Evolutionary conservation across 768 basidiomycete genomes (phyloP), one percentile per base, ranked within the genome.

Genomic region (Pisolithus sp.): DNA sequence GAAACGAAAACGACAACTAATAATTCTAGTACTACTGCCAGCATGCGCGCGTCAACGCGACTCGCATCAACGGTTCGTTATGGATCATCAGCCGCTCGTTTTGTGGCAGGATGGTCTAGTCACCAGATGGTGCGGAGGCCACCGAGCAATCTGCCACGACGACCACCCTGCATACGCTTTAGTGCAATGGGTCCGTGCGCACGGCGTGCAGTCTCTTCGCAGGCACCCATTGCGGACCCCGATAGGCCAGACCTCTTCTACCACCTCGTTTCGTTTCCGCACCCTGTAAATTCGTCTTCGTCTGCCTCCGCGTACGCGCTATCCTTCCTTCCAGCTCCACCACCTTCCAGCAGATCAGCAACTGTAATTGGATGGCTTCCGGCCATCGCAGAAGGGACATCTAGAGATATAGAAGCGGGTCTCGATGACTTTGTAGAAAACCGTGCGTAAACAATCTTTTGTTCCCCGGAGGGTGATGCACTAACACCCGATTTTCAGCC

Each of bases 371-470:
- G 88, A 3, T 88, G 83, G 83, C 66, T 90, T 7, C 85, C 85
- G 13, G 85, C 83, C 7, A 49, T 65, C 9, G 62, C 64, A 24
- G 57, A 59, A 1, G 57, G 53, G 5, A 63, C 53, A 3, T 61
- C 62, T 20, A 65, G 68, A 28, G 67, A 64, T 36, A 64, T 59
- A 18, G 76, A 77, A 20, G 78, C 78, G 2, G 80, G 81, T 5
- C 63, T 89, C 55, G 79, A 82, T 50, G 87, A 89, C 62, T 90
- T 91, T 57, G 67, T 70, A 49, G 81, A 82, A 59, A 92, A 91
- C 61, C 59, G 89, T 90, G 85, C 63, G 10, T 17, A 13, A 6
- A 23, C 6, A 17, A 13, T 24, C 30, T 4, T 8, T 34, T 48
- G 20, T 44, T 50, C 28, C 39, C 17, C 18, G 3, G 15, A 30